Base-by-base conservation (phyloP, 176 grass and related monocot species). In the Poa pratensis region DNA sequence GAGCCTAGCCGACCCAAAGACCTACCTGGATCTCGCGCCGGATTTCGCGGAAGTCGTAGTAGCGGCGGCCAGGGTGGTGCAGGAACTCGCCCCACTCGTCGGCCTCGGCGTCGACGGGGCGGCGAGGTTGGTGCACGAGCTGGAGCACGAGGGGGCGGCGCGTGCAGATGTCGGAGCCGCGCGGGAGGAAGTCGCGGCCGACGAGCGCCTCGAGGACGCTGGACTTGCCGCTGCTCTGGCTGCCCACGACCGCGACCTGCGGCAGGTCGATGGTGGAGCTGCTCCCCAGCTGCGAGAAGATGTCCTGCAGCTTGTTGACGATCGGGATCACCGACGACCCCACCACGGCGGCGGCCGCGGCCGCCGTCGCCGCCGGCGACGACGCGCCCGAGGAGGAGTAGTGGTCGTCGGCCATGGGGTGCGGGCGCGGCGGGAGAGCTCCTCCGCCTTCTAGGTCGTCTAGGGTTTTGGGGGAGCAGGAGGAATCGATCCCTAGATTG, bases 71-170 rank as follows among this genome's bases (percentile, higher is more conserved):
- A 4, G 87, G 84, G 14, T 96, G 80, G 82, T 99, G 96, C 9
- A 94, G 88, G 88, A 99, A 99, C 90, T 99, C 96, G 82, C 93
- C 96, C 96, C 96, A 99, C 88, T 99, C 96, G 12, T 92, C 91
- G 16, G 63, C 86, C 17, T 94, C 87, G n/a, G 75, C 87, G 24
- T 86, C 91, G 1, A 79, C 78, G 12, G 88, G 83, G 23, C 88
- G 90, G 4, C 74, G 82, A 8, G 91, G 93, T 59, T 80, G 87
- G 86, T 94, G 90, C 73, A 96, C 94, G 27, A 98, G 84, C 87
- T 98, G 96, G 40, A 98, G 88, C 22, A 98, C 96, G 34, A 99
- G 94, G 10, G 94, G 97, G 24, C 97, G 82, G 84, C 94, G 90
- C 71, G 97, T 96, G 83, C 94, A 99, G 70, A 99, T 99, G 84